phyloP scores from a whole-genome alignment of 1,284 basidiomycete genomes.

The Athelia sp. region DNA sequence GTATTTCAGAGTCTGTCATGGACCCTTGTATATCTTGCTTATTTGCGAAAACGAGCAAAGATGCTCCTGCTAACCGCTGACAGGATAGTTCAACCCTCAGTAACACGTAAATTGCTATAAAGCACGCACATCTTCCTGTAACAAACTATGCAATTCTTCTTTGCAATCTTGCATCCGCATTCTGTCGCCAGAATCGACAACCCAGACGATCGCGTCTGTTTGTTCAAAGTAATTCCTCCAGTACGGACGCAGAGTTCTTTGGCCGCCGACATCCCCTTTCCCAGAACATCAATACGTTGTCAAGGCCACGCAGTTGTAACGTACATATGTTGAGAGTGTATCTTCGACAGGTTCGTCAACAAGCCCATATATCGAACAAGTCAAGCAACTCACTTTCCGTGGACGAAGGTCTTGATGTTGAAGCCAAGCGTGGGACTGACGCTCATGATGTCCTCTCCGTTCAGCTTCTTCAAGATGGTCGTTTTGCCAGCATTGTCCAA shows the following conservation, averaged over 20 bases:
- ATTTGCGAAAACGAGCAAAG: conserved; percentile 96
- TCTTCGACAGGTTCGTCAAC: conserved; percentile 36
- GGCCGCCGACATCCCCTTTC: conserved; percentile 97
- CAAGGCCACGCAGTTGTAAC: conserved; percentile 21
- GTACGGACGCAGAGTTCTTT: conserved; percentile 92
- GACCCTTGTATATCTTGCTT: conserved; percentile 95
- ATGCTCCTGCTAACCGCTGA: conserved; percentile 90
- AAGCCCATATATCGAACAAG: too few species aligned
- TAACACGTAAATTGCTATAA: conserved; percentile 6
- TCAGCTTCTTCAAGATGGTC: conserved; percentile 93
- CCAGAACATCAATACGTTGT: conserved; percentile 2
- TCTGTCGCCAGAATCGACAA: conserved; percentile 92
- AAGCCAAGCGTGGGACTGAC: conserved; percentile 96
- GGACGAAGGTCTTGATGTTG: conserved; percentile 95
- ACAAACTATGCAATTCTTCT: conserved; percentile 79
- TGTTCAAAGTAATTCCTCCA: conserved; percentile 99
- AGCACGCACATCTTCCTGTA: conserved; percentile 86
- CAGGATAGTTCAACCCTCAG: conserved; percentile 10
- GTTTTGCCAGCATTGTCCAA: conserved; percentile 99
- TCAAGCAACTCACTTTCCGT: conserved; percentile 67
- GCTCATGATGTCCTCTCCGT: conserved; percentile 82
- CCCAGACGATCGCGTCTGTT: conserved; percentile 98
- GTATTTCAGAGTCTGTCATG: conserved; percentile 79
- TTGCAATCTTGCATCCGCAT: conserved; percentile 88
- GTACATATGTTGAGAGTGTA: conserved; percentile 92